phyloP scores from a whole-genome alignment of 164 flowering plant genomes.

The Stephania japonica region DNA sequence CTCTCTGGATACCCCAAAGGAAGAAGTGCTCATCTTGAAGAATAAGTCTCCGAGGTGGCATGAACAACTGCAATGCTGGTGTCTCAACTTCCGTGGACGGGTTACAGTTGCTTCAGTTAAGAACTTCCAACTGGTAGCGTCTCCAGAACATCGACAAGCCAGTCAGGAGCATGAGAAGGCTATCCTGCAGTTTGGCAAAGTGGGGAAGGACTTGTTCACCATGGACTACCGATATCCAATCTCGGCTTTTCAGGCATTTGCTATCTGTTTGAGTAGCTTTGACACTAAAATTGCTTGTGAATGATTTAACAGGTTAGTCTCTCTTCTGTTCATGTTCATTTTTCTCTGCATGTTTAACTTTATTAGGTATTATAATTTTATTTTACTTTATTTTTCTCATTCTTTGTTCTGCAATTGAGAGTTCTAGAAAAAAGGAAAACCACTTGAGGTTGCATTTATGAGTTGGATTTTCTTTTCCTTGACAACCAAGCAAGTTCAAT shows the following conservation, averaged over 20 bases:
- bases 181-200: conserved; percentile 75
- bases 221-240: conserved; percentile 72
- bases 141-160: conserved; percentile 39
- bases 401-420: too few relatives aligned
- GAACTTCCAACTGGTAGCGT: conserved; percentile 72
- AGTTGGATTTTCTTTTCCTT: too few relatives aligned
- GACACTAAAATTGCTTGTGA: conserved; percentile 84
- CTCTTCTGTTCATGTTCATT: background rate
- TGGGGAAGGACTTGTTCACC: conserved; percentile 71
- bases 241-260: conserved; percentile 76
- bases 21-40: conserved; percentile 42
- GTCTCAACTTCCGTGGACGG: conserved; percentile 70
- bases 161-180: conserved; percentile 57
- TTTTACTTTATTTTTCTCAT: too few relatives aligned
- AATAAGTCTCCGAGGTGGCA: conserved; percentile 87
- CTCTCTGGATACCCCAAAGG: conserved; percentile 33
- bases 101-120: conserved; percentile 83
- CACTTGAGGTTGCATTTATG: too few relatives aligned
- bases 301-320: conserved; percentile 31
- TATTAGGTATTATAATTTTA: too few relatives aligned
- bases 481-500: too few relatives aligned
- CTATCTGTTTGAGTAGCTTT: conserved; percentile 81
- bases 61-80: conserved; percentile 84
- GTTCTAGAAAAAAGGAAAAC: background rate
- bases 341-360: background rate